Conservation (phyloP, 2,329 filamentous ascomycete species). For the Chaetomium globosum region DNA sequence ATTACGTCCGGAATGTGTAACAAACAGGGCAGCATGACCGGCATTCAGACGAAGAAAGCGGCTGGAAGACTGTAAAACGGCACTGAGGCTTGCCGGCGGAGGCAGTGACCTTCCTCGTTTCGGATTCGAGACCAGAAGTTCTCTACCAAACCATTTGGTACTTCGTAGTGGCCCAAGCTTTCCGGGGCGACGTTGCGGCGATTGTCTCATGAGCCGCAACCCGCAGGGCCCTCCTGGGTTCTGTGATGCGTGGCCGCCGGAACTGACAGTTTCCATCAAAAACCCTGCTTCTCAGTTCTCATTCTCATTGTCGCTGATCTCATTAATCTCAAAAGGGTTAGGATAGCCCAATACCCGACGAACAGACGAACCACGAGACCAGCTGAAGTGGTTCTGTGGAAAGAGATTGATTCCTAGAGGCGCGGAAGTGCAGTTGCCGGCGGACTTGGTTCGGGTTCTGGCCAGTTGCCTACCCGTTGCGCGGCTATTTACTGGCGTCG, state of each 20-base stretch:
- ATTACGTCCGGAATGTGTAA: constrained; percentile 35
- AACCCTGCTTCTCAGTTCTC: neutral
- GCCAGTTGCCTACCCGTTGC: constrained; percentile 14
- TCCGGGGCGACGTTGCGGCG: neutral
- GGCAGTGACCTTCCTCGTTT: constrained; percentile 32
- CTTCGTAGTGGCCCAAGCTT: constrained; percentile 15
- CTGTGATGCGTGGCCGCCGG: neutral
- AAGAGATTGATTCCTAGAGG: constrained; percentile 17
- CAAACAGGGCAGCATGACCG: constrained; percentile 34
- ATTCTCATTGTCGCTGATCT: neutral
- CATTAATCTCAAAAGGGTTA: constrained; percentile 1
- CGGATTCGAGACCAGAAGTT: constrained; percentile 30
- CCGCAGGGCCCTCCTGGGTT: constrained; percentile 7
- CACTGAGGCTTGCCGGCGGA: constrained; percentile 31
- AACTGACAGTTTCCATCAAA: constrained; percentile 15
- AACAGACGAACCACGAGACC: constrained; percentile 16
- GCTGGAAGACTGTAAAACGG: constrained; percentile 31
- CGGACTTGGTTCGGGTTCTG: constrained; percentile 8
- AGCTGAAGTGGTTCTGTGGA: neutral
- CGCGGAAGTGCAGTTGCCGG: constrained; percentile 29
- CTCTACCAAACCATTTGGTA: constrained; percentile 8
- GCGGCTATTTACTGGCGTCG: too few species aligned
- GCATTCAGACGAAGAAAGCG: constrained; percentile 28
- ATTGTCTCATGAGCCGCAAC: constrained; percentile 7
- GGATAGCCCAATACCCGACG: constrained; percentile 10